Evolutionary conservation across 306 rosid species (phyloP), one percentile per base, ranked within the genome.

Genomic region (Cucumis cinereus): DNA sequence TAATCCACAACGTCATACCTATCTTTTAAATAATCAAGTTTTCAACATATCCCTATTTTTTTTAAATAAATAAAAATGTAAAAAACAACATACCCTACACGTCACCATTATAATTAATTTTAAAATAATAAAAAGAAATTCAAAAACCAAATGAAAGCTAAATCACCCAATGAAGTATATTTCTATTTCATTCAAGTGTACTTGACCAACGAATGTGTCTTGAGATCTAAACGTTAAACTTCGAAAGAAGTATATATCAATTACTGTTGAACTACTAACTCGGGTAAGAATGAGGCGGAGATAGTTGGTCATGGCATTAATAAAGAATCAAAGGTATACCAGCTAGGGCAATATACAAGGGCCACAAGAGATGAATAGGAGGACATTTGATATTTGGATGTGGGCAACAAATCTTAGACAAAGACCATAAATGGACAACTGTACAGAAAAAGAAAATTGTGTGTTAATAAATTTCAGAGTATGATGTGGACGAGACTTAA

Each of bases 361-460:
- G 30, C 62, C 62, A 22, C 30, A 57, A 9, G 56, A 52, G 22
- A 52, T 55, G 28, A 55, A 55, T 28, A 61, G 0, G 5, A 24
- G 63, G 35, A 8, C 52, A 45, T 45, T 45, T 4, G 52, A 45
- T 12, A 28, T 23, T 23, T 58, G 36, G 63, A 58, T 11, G 30
- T 26, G 30, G n/a, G 38, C 75, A 70, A 43, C 75, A 70, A 70
- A 70, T 70, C 40, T 70, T 47, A 8, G 75, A 70, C 75, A 70
- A 70, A 43, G 16, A 70, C 75, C 75, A 70, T 70, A 70, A 47
- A 70, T 71, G 58, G 60, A 71, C 60, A 71, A 68, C 74, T 43
- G 55, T 67, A 41, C 30, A 41, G 74, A 67, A 41, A 67, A 67
- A 41, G 54, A 67, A 41, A 41, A 47, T 17, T 70, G 58, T 66